Conservation (phyloP, 352 stramenopile genomes). For the Thraustochytrium striatum region DNA sequence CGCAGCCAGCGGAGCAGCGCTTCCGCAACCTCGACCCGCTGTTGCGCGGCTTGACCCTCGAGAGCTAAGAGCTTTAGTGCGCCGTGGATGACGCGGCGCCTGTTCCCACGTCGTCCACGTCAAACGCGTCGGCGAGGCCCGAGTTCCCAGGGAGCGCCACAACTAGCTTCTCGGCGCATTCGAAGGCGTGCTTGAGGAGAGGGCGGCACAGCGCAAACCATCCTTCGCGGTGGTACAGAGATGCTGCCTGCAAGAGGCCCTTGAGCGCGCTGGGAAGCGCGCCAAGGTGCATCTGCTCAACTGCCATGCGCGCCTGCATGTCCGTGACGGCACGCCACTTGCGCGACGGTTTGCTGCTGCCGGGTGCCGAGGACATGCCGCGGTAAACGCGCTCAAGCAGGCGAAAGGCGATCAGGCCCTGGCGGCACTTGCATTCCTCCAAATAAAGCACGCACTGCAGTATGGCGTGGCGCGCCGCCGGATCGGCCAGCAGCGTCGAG, state of each 20-base stretch:
- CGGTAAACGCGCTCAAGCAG: background rate
- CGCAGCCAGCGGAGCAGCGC: background rate
- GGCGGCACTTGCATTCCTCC: background rate
- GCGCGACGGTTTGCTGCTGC: background rate
- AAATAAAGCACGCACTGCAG: slow-evolving; percentile 21
- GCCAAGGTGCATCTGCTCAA: background rate
- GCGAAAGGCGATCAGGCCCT: background rate
- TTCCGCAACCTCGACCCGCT: background rate
- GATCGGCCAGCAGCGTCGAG: background rate
- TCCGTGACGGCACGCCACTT: background rate
- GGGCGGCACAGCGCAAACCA: slow-evolving; percentile 6
- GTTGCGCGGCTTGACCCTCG: background rate
- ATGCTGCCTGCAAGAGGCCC: background rate
- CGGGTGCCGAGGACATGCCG: background rate
- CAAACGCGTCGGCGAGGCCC: background rate
- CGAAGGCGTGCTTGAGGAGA: background rate
- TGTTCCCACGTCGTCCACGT: slow-evolving; percentile 1
- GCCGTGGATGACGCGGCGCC: slow-evolving; percentile 25
- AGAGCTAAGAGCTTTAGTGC: slow-evolving; percentile 6
- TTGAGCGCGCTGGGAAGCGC: background rate
- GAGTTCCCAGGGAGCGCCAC: background rate
- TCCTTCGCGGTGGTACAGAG: background rate
- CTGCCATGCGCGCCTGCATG: background rate
- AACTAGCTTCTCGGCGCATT: background rate
- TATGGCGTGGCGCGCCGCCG: background rate